Evolutionary conservation across 2,329 filamentous ascomycete species (phyloP).

Genomic region (Neocatenulostroma microsporum): DNA sequence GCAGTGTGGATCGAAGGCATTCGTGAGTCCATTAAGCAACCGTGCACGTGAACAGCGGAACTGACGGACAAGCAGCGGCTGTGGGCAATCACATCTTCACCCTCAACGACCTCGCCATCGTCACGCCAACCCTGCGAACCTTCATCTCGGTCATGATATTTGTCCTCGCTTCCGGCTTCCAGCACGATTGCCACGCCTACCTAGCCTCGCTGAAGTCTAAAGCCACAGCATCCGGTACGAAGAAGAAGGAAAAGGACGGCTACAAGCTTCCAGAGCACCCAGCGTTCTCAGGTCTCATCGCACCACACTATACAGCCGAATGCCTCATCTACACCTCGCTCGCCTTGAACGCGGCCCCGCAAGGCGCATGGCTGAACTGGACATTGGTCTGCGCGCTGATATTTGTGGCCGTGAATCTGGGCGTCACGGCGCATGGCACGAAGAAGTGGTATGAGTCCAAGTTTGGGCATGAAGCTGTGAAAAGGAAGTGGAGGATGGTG

Average conservation of each 20-base stretch:
- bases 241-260: constrained; percentile 37
- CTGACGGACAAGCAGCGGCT: constrained; percentile 15
- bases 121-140: constrained; percentile 43
- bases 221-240: background rate
- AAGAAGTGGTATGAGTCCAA: constrained; percentile 69
- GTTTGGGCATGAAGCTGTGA: constrained; percentile 61
- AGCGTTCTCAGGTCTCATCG: constrained; percentile 64
- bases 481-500: constrained; percentile 65
- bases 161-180: constrained; percentile 60
- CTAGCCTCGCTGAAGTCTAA: constrained; percentile 33
- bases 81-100: constrained; percentile 30
- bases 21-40: constrained; percentile 47
- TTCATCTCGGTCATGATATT: constrained; percentile 56
- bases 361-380: constrained; percentile 56
- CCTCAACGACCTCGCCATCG: constrained; percentile 32
- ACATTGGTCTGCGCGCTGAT: constrained; percentile 62
- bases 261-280: constrained; percentile 73
- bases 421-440: constrained; percentile 69
- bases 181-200: constrained; percentile 54
- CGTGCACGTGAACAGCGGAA: background rate
- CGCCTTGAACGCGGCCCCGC: constrained; percentile 64
- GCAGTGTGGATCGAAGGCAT: constrained; percentile 79
- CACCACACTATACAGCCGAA: constrained; percentile 88
- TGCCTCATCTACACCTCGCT: constrained; percentile 76
- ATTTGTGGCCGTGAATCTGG: constrained; percentile 74